Percentiles rank a stretch among this genome's conserved stretches.
Conservation (phyloP, 2,329 filamentous ascomycete species). For the Pyrenochaeta sp. region DNA sequence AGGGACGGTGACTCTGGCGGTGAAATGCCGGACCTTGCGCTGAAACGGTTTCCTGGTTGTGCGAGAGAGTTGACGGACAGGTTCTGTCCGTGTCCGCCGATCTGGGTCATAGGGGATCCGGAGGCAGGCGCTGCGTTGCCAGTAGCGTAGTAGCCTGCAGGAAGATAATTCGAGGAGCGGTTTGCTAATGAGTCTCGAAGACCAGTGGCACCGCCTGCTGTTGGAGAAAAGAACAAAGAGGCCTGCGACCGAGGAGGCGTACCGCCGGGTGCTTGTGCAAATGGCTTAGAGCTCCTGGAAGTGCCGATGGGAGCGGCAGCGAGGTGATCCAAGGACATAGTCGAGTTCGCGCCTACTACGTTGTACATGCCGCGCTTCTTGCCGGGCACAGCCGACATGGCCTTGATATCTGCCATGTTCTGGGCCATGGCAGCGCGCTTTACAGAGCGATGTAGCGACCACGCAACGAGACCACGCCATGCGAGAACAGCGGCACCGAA, state of each 20-base stretch:
- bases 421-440: conserved; percentile 83
- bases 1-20: conserved; percentile 47
- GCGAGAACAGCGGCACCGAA: conserved; percentile 81
- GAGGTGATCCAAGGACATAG: conserved; percentile 64
- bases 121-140: conserved; percentile 62
- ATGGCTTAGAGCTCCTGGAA: conserved; percentile 41
- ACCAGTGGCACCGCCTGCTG: conserved; percentile 67
- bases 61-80: conserved; percentile 42
- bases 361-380: conserved; percentile 54
- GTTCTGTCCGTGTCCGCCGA: conserved; percentile 51
- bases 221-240: conserved; percentile 94
- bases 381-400: conserved; percentile 57
- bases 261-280: conserved; percentile 32
- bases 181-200: conserved; percentile 58
- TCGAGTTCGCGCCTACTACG: conserved; percentile 59
- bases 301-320: conserved; percentile 46
- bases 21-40: conserved; percentile 42
- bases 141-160: conserved; percentile 89
- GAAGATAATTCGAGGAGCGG: conserved; percentile 82
- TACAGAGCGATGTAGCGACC: conserved; percentile 90
- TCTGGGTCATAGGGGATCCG: conserved; percentile 52
- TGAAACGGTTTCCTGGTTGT: conserved; percentile 45
- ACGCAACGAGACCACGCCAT: conserved; percentile 89
- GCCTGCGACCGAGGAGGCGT: conserved; percentile 40
- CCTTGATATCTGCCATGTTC: conserved; percentile 74